Conservation (phyloP, 2,329 filamentous ascomycete species). For the Trichoderma koningii region DNA sequence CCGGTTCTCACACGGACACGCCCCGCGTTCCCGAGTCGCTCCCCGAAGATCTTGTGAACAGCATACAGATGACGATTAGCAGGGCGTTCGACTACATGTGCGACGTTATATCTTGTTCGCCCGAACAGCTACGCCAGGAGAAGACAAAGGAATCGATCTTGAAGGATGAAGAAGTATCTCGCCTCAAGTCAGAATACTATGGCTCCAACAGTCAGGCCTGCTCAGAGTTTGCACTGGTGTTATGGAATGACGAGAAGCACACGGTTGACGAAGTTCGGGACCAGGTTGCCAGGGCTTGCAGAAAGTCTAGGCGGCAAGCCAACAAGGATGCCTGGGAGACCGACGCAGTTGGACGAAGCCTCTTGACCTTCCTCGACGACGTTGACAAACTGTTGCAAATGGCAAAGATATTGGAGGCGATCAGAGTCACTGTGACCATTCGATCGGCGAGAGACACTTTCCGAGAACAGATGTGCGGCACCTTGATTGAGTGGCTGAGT, state of each 20-base stretch:
- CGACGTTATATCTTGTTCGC: slow-evolving; percentile 96
- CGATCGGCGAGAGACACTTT: slow-evolving; percentile 93
- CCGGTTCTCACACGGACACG: slow-evolving; percentile 61
- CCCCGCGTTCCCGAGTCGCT: slow-evolving; percentile 60
- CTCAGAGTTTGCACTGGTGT: slow-evolving; percentile 74
- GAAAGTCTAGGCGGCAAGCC: slow-evolving; percentile 68
- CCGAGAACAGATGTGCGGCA: slow-evolving; percentile 97
- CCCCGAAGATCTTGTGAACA: slow-evolving; percentile 73
- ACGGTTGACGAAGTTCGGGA: slow-evolving; percentile 88
- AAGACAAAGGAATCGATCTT: slow-evolving; percentile 82
- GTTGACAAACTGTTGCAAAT: slow-evolving; percentile 73
- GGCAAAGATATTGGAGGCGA: slow-evolving; percentile 86
- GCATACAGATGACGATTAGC: slow-evolving; percentile 82
- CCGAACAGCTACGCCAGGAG: slow-evolving; percentile 84
- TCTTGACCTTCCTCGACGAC: slow-evolving; percentile 75
- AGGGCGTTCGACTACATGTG: slow-evolving; percentile 91
- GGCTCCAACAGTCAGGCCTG: slow-evolving; percentile 56
- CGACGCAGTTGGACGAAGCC: slow-evolving; percentile 82
- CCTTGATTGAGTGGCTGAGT: slow-evolving; percentile 91
- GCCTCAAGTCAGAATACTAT: slow-evolving; percentile 69
- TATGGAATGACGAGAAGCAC: slow-evolving; percentile 99
- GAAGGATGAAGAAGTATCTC: slow-evolving; percentile 77
- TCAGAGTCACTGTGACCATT: slow-evolving; percentile 94
- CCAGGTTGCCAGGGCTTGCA: slow-evolving; percentile 88
- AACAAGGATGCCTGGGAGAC: slow-evolving; percentile 80